Evolutionary conservation across 208 protist genomes (phyloP).

Genomic region (Trypanosoma boissoni): DNA sequence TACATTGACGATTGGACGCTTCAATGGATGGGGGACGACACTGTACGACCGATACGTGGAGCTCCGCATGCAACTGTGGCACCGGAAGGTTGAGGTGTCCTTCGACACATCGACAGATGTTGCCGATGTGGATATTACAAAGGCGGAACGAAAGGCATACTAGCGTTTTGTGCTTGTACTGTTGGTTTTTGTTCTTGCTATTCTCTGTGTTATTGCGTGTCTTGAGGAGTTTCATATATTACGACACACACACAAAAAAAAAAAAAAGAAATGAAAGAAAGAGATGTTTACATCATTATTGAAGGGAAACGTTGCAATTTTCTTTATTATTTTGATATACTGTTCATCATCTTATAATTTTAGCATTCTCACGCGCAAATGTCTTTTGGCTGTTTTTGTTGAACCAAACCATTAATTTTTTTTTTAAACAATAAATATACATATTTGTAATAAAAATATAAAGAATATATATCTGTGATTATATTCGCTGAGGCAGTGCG

Average conservation of each 20-base stretch:
- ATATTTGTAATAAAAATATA: too few relatives aligned
- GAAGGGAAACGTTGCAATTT: background rate
- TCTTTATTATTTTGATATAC: too few relatives aligned
- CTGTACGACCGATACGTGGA: conserved; percentile 85
- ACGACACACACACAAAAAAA: background rate
- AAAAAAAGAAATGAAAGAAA: background rate
- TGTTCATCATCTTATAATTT: too few relatives aligned
- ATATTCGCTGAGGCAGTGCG: too few relatives aligned
- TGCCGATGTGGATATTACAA: conserved; percentile 59
- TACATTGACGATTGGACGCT: conserved; percentile 44
- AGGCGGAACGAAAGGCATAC: conserved; percentile 1
- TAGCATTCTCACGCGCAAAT: too few relatives aligned
- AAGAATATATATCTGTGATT: too few relatives aligned
- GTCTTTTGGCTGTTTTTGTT: too few relatives aligned
- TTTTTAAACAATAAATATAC: too few relatives aligned
- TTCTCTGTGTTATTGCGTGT: conserved; percentile 3
- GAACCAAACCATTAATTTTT: too few relatives aligned
- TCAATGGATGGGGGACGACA: conserved; percentile 54
- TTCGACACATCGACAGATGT: conserved; percentile 76
- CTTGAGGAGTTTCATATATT: background rate
- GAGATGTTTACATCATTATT: background rate
- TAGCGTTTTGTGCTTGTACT: too few relatives aligned
- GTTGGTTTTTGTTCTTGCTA: too few relatives aligned
- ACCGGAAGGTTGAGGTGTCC: conserved; percentile 60
- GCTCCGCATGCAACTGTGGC: conserved; percentile 67